Percentiles rank a stretch among this genome's conserved stretches.
phyloP scores from a whole-genome alignment of 768 basidiomycete species.

The Cubamyces lactineus region DNA sequence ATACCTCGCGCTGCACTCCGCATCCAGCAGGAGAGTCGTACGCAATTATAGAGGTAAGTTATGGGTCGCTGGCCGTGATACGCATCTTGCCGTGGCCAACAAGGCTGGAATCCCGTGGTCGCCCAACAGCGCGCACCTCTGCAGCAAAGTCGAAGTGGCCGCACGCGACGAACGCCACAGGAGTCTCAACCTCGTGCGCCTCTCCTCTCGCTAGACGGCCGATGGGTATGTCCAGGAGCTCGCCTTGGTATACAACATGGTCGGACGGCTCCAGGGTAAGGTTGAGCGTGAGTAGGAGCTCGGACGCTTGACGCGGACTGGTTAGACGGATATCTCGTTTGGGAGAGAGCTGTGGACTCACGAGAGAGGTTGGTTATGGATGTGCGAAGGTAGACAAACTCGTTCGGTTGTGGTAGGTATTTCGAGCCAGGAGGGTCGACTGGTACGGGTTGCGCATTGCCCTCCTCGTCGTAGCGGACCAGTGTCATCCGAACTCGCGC shows the following conservation, averaged over 20 bases:
- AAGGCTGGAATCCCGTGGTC: conserved; percentile 5
- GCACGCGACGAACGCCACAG: conserved; percentile 72
- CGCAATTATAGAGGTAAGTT: not conserved
- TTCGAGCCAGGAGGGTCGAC: conserved; percentile 43
- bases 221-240: conserved; percentile 59
- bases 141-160: conserved; percentile 61
- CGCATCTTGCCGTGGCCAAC: conserved; percentile 26
- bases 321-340: not conserved
- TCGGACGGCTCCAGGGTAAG: conserved; percentile 60
- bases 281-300: conserved; percentile 57
- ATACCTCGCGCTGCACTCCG: not conserved
- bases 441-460: conserved; percentile 20
- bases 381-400: conserved; percentile 63
- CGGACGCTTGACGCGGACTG: conserved; percentile 44
- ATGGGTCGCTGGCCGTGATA: conserved; percentile 16
- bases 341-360: conserved; percentile 41
- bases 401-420: conserved; percentile 56
- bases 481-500: conserved; percentile 63
- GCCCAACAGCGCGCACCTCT: conserved; percentile 38
- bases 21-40: not conserved
- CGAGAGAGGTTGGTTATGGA: conserved; percentile 67
- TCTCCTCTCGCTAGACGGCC: conserved; percentile 64
- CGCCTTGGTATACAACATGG: conserved; percentile 72
- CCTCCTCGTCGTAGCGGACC: conserved; percentile 33
- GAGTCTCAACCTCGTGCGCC: conserved; percentile 52